These are phyloP conservation scores for Zymoseptoria ardabiliae DNA, from an alignment of 2,329 filamentous ascomycete genomes.

Conservation along the genomic window DNA sequence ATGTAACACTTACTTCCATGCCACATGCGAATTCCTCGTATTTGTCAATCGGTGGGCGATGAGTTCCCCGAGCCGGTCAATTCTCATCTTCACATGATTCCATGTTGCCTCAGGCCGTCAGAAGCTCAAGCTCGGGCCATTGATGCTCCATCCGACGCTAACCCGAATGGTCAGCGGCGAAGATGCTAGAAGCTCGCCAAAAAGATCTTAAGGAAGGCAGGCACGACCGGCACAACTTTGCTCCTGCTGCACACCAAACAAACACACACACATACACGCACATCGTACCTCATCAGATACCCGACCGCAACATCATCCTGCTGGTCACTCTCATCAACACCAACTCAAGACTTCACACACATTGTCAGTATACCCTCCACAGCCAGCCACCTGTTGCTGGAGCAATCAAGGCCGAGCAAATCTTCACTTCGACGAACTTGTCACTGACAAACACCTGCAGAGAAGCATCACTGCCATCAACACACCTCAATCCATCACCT, in stretches of 20 bases:
- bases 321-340: not conserved
- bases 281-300: not conserved
- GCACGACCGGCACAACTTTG: not conserved
- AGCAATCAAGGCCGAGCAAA: not conserved
- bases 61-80: no score
- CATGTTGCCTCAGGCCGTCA: not conserved
- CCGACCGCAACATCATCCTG: not conserved
- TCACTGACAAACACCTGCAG: not conserved
- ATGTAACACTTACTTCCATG: no score
- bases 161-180: not conserved
- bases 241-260: not conserved
- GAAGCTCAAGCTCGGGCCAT: not conserved
- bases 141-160: not conserved
- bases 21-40: no score
- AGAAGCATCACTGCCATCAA: conserved; percentile 3
- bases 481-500: conserved; percentile 2
- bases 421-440: not conserved
- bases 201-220: not conserved
- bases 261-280: not conserved
- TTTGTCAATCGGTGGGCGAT: no score
- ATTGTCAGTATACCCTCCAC: not conserved
- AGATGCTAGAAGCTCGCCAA: not conserved
- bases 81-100: not conserved
- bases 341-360: not conserved
- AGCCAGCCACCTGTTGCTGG: not conserved